Base-by-base conservation (phyloP, 2,329 filamentous ascomycete species). In the Lecanoromycetidae sp. region DNA sequence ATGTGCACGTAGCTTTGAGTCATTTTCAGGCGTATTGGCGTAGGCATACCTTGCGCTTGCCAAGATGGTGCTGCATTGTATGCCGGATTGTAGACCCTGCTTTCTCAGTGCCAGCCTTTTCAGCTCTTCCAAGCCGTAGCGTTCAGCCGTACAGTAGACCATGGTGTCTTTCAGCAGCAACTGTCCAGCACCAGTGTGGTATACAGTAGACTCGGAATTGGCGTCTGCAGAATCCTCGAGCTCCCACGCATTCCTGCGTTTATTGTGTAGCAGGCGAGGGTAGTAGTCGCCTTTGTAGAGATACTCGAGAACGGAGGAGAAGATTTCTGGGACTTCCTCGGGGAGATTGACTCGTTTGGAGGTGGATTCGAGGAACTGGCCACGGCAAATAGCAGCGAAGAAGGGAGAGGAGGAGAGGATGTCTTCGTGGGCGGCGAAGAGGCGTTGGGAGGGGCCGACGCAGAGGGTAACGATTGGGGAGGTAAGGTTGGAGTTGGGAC, bases 241-340 rank as follows among this genome's bases (percentile, higher is more conserved):
- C 60, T 84, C 81, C 82, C 85, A 94, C 44, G 77, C 80, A 63
- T 86, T 80, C 46, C 77, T 17, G 22, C 81, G 79, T 70, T 87
- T 87, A 68, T 90, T 86, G 51, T 87, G 86, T 48, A 86, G 67
- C 20, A 94, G 73, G 15, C 83, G 82, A 3, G 88, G 87, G 57
- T 82, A 88, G 68, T 94, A 94, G 65, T 94, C 88, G 54, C 87
- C 87, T 67, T 93, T 93, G 75, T 93, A 93, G 48, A 95, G 78
- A 57, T 83, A 94, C 62, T 95, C 88, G 48, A 95, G 79, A 9
- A 95, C 75, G 5, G 83, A 87, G 6, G 86, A 93, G 65, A 95
- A 88, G 58, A 94, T 82, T 62, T 94, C 87, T 17, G 88, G 87
- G 57, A 88, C 82, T 64, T 94, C 88, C 51, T 90, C 79, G 1